phyloP scores from a whole-genome alignment of 345 rosid species.

The Populus nigra region DNA sequence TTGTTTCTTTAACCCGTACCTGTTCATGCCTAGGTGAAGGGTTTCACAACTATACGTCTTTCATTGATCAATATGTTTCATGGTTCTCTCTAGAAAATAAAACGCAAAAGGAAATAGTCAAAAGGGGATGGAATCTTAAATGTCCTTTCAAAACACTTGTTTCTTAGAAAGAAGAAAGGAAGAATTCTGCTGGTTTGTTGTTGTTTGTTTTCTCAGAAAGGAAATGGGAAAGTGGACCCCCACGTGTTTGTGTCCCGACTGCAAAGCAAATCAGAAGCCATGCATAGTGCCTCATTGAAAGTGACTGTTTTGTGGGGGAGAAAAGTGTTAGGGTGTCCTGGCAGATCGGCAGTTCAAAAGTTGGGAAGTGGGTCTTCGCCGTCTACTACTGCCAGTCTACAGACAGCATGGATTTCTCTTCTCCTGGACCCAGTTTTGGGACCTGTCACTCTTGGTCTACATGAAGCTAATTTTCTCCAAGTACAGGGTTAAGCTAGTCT shows the following conservation, averaged over 20 bases:
- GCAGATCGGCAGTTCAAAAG: not conserved
- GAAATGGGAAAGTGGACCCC: conserved; percentile 6
- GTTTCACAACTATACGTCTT: not conserved
- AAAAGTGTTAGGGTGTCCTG: not conserved
- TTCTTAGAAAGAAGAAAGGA: not conserved
- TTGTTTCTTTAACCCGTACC: no score
- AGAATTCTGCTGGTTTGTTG: not conserved
- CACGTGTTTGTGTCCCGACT: not conserved
- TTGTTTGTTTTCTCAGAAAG: not conserved
- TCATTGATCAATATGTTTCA: not conserved
- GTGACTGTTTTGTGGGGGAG: not conserved
- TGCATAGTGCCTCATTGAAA: not conserved
- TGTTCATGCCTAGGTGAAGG: no score
- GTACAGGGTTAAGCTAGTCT: no score
- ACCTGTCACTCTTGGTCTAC: not conserved
- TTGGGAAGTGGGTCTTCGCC: not conserved
- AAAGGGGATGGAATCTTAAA: conserved; percentile 29
- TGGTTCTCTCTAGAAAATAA: conserved; percentile 15
- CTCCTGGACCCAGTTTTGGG: not conserved
- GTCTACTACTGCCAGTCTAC: not conserved
- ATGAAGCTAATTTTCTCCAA: not conserved
- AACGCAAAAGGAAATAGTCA: conserved; percentile 25
- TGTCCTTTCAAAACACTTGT: conserved; percentile 8
- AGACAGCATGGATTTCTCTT: not conserved
- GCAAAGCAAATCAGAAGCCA: not conserved